Base-by-base conservation (phyloP, 768 basidiomycete species). In the Russula earlei region DNA sequence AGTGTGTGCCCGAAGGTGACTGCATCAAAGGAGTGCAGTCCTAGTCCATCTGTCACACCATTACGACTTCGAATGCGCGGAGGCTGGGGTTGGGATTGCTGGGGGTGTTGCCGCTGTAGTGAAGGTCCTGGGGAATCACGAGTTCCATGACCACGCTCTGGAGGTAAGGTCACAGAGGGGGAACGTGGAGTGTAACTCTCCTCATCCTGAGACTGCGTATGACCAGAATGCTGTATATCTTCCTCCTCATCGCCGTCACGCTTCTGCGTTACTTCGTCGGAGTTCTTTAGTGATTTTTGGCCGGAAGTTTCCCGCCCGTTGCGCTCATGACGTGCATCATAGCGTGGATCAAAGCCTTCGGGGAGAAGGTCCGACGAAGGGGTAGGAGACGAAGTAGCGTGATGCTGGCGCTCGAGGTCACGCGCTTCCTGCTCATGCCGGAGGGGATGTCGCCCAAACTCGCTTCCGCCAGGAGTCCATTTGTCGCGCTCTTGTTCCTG, bases 171-270 rank as follows among this genome's bases (percentile, higher is more conserved):
- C 42, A 36, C 59, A 8, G 60, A 61, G 1, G 61, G 61, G 6
- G 61, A 62, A 12, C 61, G 55, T 8, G 61, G 61, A 4, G 61
- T 62, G 33, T 61, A 61, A 53, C 61, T 62, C 46, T 62, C 61
- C 42, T 62, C 61, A 27, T 62, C 61, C 44, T 62, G 59, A 12
- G 50, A 52, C 33, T 56, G 58, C 15, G 48, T 50, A 20, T 24
- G 54, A 51, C 59, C 38, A 22, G 51, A 56, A 34, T 45, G 49
- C 24, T 54, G 59, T 37, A 29, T 52, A 38, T 52, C 50, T n/a
- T 55, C 54, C 3, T 49, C 49, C 8, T 56, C 54, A 37, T 51
- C 54, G 11, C 27, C 59, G 4, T 51, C 50, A 29, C 27, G 38
- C n/a, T 38, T 27, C n/a, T 56, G 48, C 8, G n/a, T 29, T 14